Evolutionary conservation across 2,329 filamentous ascomycete genomes (phyloP), one percentile per base, ranked within the genome.

Genomic region (Colletotrichum sp.): DNA sequence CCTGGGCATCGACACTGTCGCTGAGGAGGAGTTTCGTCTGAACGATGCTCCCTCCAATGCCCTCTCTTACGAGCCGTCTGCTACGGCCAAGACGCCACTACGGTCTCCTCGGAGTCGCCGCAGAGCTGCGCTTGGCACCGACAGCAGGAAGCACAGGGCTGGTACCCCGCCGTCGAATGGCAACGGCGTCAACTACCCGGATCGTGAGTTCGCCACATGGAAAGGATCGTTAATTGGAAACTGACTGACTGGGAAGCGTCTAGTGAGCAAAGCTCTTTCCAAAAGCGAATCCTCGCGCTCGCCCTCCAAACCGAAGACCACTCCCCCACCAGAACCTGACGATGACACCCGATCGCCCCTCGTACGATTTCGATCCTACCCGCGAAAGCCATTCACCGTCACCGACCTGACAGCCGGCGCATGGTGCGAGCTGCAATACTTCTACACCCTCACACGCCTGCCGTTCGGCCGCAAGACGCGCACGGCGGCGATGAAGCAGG

Each of bases 381-480:
- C 95, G 0, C 93, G 90, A 81, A 96, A 95, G 82, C 92, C 95
- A 0, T 89, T 99, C 9, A 95, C 95, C 0, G 97, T 99, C 2
- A 96, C 95, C 4, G 97, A 99, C 83, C 86, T 99, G 28, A 92
- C 96, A 1, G 94, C 95, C 2, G 96, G 96, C 3, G 93, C 96
- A 9, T 99, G 97, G 97, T 99, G 97, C 83, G 96, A 99, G 84
- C 84, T 99, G 75, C 96, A 99, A 83, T 98, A 98, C 81, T 96
- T 93, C 88, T 98, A 98, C 85, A 95, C 92, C 0, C 89, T 99
- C 71, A 95, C 93, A 5, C 93, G 92, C 71, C 92, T 91, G 6
- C 90, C 90, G 0, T 87, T 93, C 81, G 97, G 96, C 1, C 91
- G 91, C 73, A 96, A 94, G 82, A 93, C 91, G 70, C 89, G 89